Percentiles rank a stretch among this genome's conserved stretches.
phyloP scores from a whole-genome alignment of 768 basidiomycete species.

The Chalciporus sphaerocephalus region DNA sequence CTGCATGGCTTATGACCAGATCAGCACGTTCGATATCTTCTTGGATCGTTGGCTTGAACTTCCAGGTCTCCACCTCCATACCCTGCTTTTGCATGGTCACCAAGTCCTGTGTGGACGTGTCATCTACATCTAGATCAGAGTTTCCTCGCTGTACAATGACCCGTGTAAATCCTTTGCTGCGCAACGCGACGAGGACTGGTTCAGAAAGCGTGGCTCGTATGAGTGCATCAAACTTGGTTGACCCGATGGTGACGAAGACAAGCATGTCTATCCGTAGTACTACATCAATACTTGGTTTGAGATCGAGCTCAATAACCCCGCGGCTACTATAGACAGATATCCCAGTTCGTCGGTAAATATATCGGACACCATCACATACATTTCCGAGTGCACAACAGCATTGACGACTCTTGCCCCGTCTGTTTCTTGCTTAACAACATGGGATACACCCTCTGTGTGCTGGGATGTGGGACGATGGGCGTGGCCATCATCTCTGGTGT shows the following conservation, averaged over 20 bases:
- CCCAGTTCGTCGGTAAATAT: neutral
- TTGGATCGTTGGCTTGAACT: slow-evolving; percentile 69
- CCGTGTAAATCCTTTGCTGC: slow-evolving; percentile 48
- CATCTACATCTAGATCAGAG: slow-evolving; percentile 41
- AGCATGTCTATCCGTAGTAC: slow-evolving; percentile 14
- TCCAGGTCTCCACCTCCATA: slow-evolving; percentile 60
- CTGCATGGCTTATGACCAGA: slow-evolving; percentile 90
- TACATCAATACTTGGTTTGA: neutral
- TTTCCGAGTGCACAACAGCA: neutral
- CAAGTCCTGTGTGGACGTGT: slow-evolving; percentile 11
- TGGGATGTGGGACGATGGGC: slow-evolving; percentile 99
- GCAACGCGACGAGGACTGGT: slow-evolving; percentile 53
- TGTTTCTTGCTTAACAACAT: slow-evolving; percentile 36
- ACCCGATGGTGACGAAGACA: slow-evolving; percentile 84
- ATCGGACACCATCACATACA: slow-evolving; percentile 13
- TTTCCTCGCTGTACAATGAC: slow-evolving; percentile 79
- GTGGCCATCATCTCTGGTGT: slow-evolving; percentile 92
- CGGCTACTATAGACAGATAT: neutral
- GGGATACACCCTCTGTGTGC: slow-evolving; percentile 90
- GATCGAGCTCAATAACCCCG: neutral
- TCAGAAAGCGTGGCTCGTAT: slow-evolving; percentile 55
- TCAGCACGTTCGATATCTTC: slow-evolving; percentile 62
- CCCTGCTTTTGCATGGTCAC: slow-evolving; percentile 32
- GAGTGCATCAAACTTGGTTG: slow-evolving; percentile 79
- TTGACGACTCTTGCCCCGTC: neutral